Evolutionary conservation across 2,329 filamentous ascomycete species (phyloP).

Genomic region (Aspergillus aculeatus): DNA sequence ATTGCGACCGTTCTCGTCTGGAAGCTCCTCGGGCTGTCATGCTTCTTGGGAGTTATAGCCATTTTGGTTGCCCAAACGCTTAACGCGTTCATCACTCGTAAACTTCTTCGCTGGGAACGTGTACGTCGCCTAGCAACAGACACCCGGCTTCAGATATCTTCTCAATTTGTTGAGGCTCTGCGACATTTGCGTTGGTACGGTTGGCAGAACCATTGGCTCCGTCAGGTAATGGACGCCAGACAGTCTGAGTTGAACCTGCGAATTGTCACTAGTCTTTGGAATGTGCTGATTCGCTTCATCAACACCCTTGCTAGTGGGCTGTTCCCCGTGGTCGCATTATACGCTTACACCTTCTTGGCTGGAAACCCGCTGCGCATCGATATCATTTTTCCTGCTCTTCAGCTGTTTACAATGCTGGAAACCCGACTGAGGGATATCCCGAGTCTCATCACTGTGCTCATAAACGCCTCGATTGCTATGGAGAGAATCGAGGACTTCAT

Average conservation of each 20-base stretch:
- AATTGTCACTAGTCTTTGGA: conserved; percentile 63
- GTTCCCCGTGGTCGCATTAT: conserved; percentile 79
- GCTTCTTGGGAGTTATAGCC: conserved; percentile 69
- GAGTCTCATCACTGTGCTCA: conserved; percentile 68
- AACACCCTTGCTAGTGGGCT: conserved; percentile 70
- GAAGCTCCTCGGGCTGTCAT: conserved; percentile 76
- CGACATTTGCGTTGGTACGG: conserved; percentile 78
- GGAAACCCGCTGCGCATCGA: conserved; percentile 70
- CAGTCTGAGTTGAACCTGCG: conserved; percentile 66
- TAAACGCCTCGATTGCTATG: conserved; percentile 82
- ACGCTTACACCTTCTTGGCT: conserved; percentile 72
- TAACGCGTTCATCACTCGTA: conserved; percentile 66
- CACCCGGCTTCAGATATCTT: conserved; percentile 72
- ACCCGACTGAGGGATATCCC: conserved; percentile 72
- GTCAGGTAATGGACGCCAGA: conserved; percentile 65
- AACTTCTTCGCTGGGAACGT: conserved; percentile 67
- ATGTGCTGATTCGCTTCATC: conserved; percentile 62
- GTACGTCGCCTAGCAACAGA: conserved; percentile 73
- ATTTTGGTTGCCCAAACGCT: conserved; percentile 67
- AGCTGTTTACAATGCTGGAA: conserved; percentile 76
- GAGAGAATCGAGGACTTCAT: conserved; percentile 83
- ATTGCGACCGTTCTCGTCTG: conserved; percentile 73
- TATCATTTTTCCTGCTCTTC: conserved; percentile 80
- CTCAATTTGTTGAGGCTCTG: conserved; percentile 84
- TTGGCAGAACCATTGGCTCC: conserved; percentile 75